These are phyloP conservation scores for Heterobasidion irregulare DNA, from an alignment of 1,284 basidiomycete species.

Conservation along the genomic window DNA sequence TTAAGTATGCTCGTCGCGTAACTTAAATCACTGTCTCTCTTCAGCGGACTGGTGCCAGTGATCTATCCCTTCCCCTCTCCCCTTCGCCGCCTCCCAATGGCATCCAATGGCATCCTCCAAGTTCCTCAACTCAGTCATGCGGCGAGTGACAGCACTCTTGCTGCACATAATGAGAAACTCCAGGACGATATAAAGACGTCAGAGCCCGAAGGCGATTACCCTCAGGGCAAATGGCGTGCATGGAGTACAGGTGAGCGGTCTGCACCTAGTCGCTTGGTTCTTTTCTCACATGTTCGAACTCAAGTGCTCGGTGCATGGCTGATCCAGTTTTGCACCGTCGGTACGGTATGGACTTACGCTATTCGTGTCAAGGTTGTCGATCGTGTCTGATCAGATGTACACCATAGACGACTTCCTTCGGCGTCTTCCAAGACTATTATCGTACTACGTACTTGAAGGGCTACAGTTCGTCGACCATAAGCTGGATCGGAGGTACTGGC, in stretches of 20 bases:
- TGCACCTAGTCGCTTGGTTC: not conserved
- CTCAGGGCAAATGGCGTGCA: constrained; percentile 2
- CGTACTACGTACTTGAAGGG: constrained; percentile 8
- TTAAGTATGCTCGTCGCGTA: no score
- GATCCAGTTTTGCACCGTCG: constrained; percentile 5
- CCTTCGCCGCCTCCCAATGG: no score
- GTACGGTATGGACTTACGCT: not conserved
- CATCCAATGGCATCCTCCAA: no score
- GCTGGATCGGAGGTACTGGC: constrained; percentile 14
- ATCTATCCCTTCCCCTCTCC: no score
- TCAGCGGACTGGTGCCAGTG: no score
- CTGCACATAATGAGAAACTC: no score
- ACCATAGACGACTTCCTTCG: constrained; percentile 9
- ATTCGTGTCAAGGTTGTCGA: not conserved
- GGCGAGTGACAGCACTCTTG: no score
- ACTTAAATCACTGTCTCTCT: no score
- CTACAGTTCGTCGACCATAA: constrained; percentile 13
- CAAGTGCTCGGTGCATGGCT: constrained; percentile 4
- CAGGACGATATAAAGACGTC: no score
- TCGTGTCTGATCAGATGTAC: not conserved
- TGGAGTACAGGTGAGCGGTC: constrained; percentile 2
- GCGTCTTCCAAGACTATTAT: constrained; percentile 15
- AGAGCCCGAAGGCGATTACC: not conserved
- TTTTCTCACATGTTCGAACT: not conserved
- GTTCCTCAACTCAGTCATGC: no score